Conservation (phyloP, 2,329 filamentous ascomycete genomes). For the Tolypocladium ophioglossoides region DNA sequence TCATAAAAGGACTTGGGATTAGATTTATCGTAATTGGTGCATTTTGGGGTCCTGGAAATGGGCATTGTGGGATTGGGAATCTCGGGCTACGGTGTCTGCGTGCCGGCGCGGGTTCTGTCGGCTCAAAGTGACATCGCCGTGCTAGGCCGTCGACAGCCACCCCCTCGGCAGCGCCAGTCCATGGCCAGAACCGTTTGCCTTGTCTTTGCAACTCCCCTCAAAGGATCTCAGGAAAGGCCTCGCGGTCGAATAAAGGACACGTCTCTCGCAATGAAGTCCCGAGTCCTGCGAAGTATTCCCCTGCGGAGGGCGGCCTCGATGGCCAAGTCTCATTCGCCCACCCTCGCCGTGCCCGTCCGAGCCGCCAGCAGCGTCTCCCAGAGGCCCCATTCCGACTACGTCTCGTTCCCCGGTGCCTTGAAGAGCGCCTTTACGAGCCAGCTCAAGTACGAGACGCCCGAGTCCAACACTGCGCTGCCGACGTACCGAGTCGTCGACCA, state of each 20-base stretch:
- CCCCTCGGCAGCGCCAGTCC: background rate
- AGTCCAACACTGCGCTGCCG: conserved; percentile 63
- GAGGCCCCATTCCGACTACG: conserved; percentile 41
- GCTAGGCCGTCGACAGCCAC: conserved; percentile 4
- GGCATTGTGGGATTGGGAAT: background rate
- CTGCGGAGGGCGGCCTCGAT: conserved; percentile 14
- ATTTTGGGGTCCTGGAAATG: background rate
- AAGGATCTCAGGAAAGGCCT: background rate
- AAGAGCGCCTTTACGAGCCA: conserved; percentile 84
- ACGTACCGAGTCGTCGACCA: conserved; percentile 91
- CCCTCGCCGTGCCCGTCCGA: conserved; percentile 17
- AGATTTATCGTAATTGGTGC: background rate
- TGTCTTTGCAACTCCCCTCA: background rate
- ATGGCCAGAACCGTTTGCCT: background rate
- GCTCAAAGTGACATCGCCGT: conserved; percentile 15
- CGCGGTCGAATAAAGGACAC: background rate
- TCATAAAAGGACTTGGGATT: no score
- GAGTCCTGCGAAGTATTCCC: conserved; percentile 18
- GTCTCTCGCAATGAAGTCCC: conserved; percentile 21
- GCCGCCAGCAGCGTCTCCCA: conserved; percentile 42
- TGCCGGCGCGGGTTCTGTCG: conserved; percentile 18
- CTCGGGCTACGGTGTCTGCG: background rate
- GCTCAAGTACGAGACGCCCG: conserved; percentile 67
- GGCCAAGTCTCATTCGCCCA: conserved; percentile 10
- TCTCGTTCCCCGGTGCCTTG: conserved; percentile 85